Base-by-base conservation (phyloP, 345 rosid genomes). In the Gossypium rotundifolium region DNA sequence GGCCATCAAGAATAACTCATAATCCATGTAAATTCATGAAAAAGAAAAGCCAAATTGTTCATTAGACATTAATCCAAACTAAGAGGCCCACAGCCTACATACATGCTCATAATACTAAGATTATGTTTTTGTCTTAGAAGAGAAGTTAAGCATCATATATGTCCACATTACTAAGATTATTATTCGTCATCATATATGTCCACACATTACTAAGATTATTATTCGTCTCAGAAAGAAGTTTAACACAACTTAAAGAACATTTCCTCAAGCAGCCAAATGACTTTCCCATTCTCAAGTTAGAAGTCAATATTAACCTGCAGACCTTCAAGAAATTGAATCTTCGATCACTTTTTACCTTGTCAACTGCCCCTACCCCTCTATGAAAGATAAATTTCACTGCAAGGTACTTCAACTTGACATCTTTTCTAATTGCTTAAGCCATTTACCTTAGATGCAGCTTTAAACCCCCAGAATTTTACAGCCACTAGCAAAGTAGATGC, bases 401-500 rank as follows among this genome's bases (percentile, higher is more conserved):
- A 18, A 44, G 53, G 42, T 48, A 45, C 71, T 3, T 42, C 54
- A 71, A n/a, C 33, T 6, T 71, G 27, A 38, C 11, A 71, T 52
- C 17, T 71, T 54, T 53, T 18, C 23, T 2, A 70, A 54, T 18
- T 16, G 9, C 74, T 29, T 54, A 11, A 12, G 49, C 1, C 1
- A 5, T 44, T 22, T 49, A 29, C 65, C 73, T 25, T 62, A 48
- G 27, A 38, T 22, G 48, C 67, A 63, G 63, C 57, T 40, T 17
- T 23, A 4, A 38, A 71, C 7, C 49, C 58, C 61, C 14, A 25
- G 25, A 55, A 64, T 17, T 57, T 20, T 18, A 45, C 22, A 23
- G 29, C 22, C 40, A 22, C 63, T 18, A 74, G 59, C 29, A 40
- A 51, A 53, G 12, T 55, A 71, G 52, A 75, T 40, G 71, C 62